Evolutionary conservation across 805 yeast genomes (phyloP).

Genomic region (Candida germanica): DNA sequence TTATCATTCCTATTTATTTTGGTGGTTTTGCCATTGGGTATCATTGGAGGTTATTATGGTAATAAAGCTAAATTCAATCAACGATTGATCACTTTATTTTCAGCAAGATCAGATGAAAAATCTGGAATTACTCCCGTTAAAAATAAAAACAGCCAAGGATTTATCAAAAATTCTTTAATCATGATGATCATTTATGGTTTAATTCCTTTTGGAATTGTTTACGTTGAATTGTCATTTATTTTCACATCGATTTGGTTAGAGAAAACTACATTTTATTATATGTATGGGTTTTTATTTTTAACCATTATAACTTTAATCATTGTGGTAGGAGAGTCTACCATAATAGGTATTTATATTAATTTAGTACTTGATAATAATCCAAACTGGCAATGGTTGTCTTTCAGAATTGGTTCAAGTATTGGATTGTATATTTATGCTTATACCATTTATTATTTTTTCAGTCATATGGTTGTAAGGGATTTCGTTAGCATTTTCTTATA

Average conservation of each 20-base stretch:
- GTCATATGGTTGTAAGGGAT: conserved; percentile 59
- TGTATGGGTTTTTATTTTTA: conserved; percentile 72
- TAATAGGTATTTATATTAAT: conserved; percentile 64
- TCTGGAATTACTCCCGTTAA: neutral
- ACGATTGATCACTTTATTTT: conserved; percentile 17
- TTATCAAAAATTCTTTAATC: conserved; percentile 7
- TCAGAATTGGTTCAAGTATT: conserved; percentile 63
- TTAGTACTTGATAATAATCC: conserved; percentile 52
- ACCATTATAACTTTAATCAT: conserved; percentile 58
- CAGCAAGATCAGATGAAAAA: conserved; percentile 1
- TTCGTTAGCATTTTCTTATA: conserved; percentile 66
- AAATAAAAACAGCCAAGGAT: neutral
- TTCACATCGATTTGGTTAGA: conserved; percentile 79
- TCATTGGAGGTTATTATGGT: conserved; percentile 64
- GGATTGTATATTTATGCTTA: conserved; percentile 69
- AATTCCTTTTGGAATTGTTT: conserved; percentile 77
- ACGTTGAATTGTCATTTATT: conserved; percentile 70
- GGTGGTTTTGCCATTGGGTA: conserved; percentile 71
- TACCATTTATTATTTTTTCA: conserved; percentile 62
- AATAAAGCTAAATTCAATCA: conserved; percentile 30
- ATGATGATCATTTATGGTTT: conserved; percentile 56
- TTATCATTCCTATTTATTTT: conserved; percentile 58
- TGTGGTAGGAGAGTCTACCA: conserved; percentile 67
- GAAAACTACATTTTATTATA: conserved; percentile 72
- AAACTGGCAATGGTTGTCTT: conserved; percentile 83